phyloP scores from a whole-genome alignment of 345 rosid species.

The Euphorbia pulcherrima region DNA sequence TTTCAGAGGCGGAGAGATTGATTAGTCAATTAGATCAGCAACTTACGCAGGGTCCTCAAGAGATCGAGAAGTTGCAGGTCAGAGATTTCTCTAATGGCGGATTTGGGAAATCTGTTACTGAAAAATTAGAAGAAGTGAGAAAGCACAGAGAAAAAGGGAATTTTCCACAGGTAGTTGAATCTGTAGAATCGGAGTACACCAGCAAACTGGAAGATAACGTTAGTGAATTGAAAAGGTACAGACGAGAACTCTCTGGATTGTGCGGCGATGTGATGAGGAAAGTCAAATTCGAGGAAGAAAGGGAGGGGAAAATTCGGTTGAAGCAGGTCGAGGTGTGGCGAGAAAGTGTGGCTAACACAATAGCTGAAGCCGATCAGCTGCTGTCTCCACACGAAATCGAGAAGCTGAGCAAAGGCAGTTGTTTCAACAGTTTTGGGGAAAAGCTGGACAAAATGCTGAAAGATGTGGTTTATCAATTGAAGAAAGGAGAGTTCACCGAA shows the following conservation, averaged over 20 bases:
- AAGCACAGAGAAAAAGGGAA: not conserved
- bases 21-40: not conserved
- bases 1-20: not conserved
- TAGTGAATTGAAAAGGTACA: not conserved
- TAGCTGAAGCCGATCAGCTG: not conserved
- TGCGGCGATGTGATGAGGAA: not conserved
- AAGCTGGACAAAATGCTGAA: not conserved
- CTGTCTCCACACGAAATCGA: not conserved
- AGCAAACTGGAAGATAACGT: not conserved
- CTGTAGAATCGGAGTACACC: not conserved
- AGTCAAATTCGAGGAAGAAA: not conserved
- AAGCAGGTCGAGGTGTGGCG: slow-evolving; percentile 1
- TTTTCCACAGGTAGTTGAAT: not conserved
- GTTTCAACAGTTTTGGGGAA: not conserved
- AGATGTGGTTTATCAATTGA: not conserved
- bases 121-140: not conserved
- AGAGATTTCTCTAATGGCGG: not conserved
- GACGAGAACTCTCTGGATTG: not conserved
- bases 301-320: not conserved
- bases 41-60: not conserved
- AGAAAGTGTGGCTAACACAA: not conserved
- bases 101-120: not conserved
- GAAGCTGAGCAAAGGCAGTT: not conserved
- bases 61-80: not conserved
- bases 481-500: not conserved